These are phyloP conservation scores for Lasiodiplodia sp. DNA, from an alignment of 2,329 filamentous ascomycete genomes.

Conservation along the genomic window DNA sequence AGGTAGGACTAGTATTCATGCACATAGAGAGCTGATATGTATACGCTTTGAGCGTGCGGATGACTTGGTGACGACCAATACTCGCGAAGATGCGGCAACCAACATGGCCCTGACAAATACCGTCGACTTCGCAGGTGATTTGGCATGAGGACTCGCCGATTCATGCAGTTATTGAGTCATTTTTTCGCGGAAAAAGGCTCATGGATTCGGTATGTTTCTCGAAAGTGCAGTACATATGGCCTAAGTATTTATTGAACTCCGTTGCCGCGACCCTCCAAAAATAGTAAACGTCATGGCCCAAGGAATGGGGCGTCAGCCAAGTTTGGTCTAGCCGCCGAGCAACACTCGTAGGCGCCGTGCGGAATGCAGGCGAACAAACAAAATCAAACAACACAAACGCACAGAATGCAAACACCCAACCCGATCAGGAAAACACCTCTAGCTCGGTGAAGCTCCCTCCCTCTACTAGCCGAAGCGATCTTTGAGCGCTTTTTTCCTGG, in stretches of 20 bases:
- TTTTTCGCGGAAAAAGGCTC: background rate
- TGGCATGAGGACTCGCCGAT: too few species aligned
- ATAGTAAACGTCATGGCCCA: background rate
- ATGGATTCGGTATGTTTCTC: background rate
- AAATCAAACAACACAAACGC: slow-evolving; percentile 11
- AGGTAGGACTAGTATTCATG: background rate
- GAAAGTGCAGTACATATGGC: background rate
- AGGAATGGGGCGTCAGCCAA: background rate
- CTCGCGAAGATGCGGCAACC: background rate
- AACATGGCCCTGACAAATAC: background rate
- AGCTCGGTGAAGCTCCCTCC: slow-evolving; percentile 2
- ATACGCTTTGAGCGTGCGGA: background rate
- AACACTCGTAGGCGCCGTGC: background rate
- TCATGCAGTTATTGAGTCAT: background rate
- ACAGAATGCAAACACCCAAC: slow-evolving; percentile 5
- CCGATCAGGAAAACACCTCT: background rate
- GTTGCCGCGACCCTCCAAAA: background rate
- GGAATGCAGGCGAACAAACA: slow-evolving; percentile 16
- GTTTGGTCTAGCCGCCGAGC: background rate
- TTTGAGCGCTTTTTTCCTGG: background rate
- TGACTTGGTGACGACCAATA: background rate
- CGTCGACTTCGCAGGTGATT: background rate
- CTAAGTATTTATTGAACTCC: too few species aligned
- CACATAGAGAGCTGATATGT: background rate
- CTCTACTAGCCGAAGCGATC: background rate